A percentile compares a stretch with the other conserved stretches of the same genome.
Conservation (phyloP, 164 flowering plant genomes). For the Houttuynia cordata region DNA sequence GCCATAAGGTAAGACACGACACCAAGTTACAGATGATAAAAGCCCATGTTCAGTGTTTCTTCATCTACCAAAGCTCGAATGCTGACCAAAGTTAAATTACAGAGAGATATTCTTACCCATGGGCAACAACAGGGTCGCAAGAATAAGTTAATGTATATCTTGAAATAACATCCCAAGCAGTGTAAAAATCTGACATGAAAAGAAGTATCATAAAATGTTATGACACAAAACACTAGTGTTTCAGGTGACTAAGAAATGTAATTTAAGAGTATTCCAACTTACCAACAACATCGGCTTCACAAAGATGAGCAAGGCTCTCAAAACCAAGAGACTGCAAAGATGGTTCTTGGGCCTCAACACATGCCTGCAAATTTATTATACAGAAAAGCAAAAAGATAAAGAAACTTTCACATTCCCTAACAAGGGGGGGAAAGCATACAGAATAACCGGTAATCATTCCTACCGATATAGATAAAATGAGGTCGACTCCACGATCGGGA, state of each 20-base stretch:
- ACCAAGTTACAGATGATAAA: neutral
- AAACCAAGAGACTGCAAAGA: slow-evolving; percentile 66
- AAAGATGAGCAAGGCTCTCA: slow-evolving; percentile 79
- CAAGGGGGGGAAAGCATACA: slow-evolving; percentile 5
- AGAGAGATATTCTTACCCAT: slow-evolving; percentile 36
- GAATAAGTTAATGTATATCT: slow-evolving; percentile 34
- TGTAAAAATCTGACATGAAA: slow-evolving; percentile 68
- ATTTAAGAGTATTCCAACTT: slow-evolving; percentile 7
- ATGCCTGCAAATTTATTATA: slow-evolving; percentile 39
- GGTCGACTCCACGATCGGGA: slow-evolving; percentile 97
- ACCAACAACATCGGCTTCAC: slow-evolving; percentile 99
- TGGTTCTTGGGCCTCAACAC: slow-evolving; percentile 69
- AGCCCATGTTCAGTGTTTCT: neutral
- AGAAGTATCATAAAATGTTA: neutral
- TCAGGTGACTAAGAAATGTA: neutral
- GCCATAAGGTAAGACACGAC: neutral
- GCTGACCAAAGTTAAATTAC: neutral
- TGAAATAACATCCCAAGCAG: slow-evolving; percentile 85
- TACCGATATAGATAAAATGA: slow-evolving; percentile 89
- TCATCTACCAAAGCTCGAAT: neutral
- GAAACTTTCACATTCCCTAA: slow-evolving; percentile 1
- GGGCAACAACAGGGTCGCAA: slow-evolving; percentile 40
- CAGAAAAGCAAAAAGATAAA: neutral
- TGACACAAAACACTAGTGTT: neutral
- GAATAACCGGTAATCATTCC: slow-evolving; percentile 4